Percentiles rank a stretch among this genome's conserved stretches.
Conservation (phyloP, 495 filamentous ascomycete genomes). For the Sphaerosporella brunnea region DNA sequence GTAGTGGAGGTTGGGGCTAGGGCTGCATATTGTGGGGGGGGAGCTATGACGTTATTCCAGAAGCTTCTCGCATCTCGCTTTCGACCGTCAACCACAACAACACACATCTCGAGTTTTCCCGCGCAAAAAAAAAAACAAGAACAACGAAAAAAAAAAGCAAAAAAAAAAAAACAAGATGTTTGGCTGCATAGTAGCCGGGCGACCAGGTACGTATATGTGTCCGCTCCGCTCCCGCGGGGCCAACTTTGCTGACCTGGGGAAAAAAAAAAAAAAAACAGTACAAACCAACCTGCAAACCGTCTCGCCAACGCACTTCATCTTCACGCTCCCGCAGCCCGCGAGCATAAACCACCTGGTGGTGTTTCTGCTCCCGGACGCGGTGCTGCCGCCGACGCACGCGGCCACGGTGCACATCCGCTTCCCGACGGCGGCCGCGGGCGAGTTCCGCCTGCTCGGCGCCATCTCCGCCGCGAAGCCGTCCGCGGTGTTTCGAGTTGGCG, state of each 20-base stretch:
- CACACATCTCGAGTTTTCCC: too few species aligned
- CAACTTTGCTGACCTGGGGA: conserved; percentile 28
- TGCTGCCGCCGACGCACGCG: conserved; percentile 55
- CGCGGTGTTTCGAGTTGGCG: conserved; percentile 46
- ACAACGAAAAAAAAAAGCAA: too few species aligned
- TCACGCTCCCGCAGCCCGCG: conserved; percentile 39
- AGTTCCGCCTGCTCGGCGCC: conserved; percentile 70
- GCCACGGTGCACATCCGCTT: conserved; percentile 78
- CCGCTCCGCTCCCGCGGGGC: conserved; percentile 27
- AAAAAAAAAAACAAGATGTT: too few species aligned
- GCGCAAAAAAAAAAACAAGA: too few species aligned
- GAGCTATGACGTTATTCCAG: too few species aligned
- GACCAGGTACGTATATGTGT: conserved; percentile 16
- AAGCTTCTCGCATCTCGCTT: too few species aligned
- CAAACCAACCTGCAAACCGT: conserved; percentile 43
- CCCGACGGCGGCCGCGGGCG: conserved; percentile 34
- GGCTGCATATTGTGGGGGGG: too few species aligned
- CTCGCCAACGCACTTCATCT: conserved; percentile 49
- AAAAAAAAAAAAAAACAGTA: too few species aligned
- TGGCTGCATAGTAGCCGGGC: conserved; percentile 27
- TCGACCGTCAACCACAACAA: too few species aligned
- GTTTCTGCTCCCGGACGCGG: conserved; percentile 68
- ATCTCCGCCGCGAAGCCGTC: conserved; percentile 76
- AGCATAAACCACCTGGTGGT: conserved; percentile 65
- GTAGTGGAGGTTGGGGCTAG: too few species aligned